Base-by-base conservation (phyloP, 2,329 filamentous ascomycete species). In the Phyllosticta citribraziliensis region DNA sequence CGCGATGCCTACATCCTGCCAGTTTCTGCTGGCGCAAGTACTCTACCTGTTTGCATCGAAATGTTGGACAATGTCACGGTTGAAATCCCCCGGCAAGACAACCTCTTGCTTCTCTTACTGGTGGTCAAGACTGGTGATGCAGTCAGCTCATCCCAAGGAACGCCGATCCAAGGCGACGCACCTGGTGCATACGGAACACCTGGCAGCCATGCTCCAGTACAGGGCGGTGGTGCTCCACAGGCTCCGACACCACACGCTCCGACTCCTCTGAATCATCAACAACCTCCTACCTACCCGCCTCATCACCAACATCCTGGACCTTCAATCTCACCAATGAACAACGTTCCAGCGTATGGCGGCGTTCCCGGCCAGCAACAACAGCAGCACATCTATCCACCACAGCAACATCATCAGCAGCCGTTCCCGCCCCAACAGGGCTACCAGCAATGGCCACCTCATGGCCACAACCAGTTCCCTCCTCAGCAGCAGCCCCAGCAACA, bases 1-100 rank as follows among this genome's bases (percentile, higher is more conserved):
- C 87, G 91, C 63, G 93, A 97, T 70, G 89, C 92, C 1, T 97
- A 97, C 72, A 82, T 97, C 33, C 87, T 97, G 10, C 93, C 94
- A 0, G 84, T 97, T 4, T 84, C 91, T 33, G 82, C 86, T 5
- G 91, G 89, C 35, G 83, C 82, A 56, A 77, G 75, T 35, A 76
- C 77, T 56, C 83, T 93, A 52, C 93, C 94, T 0, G 89, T 92
- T 64, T 96, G 97, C 68, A 85, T 97, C 73, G 84, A 91, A 63
- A 88, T 96, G 69, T 82, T 97, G n/a, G 87, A 90, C 64, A 88
- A 93, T 67, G 92, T 92, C 71, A 84, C 84, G 30, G 83, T 97
- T 33, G 89, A 92, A 53, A 81, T 84, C 62, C 82, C 83, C 2
- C 82, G 88, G 17, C 79, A 85, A 0, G 88, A 95, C 66, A 85